Conservation (phyloP, 192 early-diverging fungal genomes). For the Phlyctochytrium arcticum region DNA sequence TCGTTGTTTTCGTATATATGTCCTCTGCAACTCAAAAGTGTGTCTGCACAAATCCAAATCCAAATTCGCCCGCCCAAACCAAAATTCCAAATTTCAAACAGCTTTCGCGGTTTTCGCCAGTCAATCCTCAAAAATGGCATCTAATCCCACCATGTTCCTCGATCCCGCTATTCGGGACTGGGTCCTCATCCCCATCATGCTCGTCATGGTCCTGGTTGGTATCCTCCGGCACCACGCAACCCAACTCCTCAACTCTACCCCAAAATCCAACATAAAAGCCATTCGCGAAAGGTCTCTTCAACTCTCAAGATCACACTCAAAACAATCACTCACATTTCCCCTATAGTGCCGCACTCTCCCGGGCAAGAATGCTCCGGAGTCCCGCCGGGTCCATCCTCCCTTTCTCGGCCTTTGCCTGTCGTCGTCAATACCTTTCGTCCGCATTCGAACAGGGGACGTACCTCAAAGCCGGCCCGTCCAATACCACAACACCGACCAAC, state of each 20-base stretch:
- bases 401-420: conserved; percentile 62
- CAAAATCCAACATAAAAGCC: conserved; percentile 75
- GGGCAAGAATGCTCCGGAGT: conserved; percentile 63
- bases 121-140: neutral
- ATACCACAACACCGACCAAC: conserved; percentile 58
- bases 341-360: conserved; percentile 58
- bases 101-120: no score
- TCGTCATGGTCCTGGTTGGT: conserved; percentile 96
- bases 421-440: conserved; percentile 66
- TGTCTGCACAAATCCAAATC: no score
- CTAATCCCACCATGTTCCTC: conserved; percentile 42
- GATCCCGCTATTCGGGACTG: conserved; percentile 48
- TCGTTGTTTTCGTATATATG: no score
- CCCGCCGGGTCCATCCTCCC: conserved; percentile 67
- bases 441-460: conserved; percentile 81
- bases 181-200: conserved; percentile 95
- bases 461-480: conserved; percentile 66
- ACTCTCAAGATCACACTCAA: neutral
- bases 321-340: neutral
- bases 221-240: conserved; percentile 91
- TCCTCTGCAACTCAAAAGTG: no score
- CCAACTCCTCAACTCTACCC: conserved; percentile 75
- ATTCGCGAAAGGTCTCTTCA: conserved; percentile 68
- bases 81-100: no score
- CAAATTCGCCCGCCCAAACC: no score